A percentile compares a stretch with the other conserved stretches of the same genome.
phyloP scores from a whole-genome alignment of 2,329 filamentous ascomycete species.

The Canariomyces notabilis region DNA sequence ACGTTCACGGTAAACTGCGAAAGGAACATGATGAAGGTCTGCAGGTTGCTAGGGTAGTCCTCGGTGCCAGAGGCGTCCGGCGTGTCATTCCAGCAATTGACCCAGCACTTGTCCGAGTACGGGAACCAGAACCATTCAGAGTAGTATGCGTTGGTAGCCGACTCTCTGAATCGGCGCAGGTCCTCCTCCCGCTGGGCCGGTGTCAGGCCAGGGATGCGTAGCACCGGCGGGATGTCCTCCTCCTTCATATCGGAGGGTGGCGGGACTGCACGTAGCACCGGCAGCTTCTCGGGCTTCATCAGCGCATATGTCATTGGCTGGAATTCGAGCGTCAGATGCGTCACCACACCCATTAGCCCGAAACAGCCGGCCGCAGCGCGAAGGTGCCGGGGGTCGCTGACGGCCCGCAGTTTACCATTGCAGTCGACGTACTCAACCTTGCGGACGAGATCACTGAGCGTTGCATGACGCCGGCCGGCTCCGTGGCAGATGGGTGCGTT shows the following conservation, averaged over 20 bases:
- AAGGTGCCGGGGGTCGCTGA: conserved; percentile 36
- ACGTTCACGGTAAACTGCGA: conserved; percentile 22
- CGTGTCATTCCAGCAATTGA: conserved; percentile 42
- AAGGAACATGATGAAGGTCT: conserved; percentile 32
- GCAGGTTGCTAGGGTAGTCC: conserved; percentile 33
- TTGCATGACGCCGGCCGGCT: conserved; percentile 39
- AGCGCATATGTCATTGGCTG: conserved; percentile 43
- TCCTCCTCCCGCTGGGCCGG: conserved; percentile 31
- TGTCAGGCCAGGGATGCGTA: conserved; percentile 30
- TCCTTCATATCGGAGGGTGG: conserved; percentile 30
- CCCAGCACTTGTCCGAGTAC: conserved; percentile 40
- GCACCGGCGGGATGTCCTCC: conserved; percentile 34
- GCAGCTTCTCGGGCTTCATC: conserved; percentile 40
- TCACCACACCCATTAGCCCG: conserved; percentile 44
- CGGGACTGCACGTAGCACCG: conserved; percentile 39
- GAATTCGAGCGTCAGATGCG: conserved; percentile 44
- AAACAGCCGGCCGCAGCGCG: conserved; percentile 41
- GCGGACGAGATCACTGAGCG: conserved; percentile 42
- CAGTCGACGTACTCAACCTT: conserved; percentile 44
- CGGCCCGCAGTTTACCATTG: conserved; percentile 37
- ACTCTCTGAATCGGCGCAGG: conserved; percentile 33
- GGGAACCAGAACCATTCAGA: conserved; percentile 49
- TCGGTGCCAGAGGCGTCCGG: conserved; percentile 28
- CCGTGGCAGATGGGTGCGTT: conserved; percentile 45
- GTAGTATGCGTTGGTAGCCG: conserved; percentile 39